These are phyloP conservation scores for Triadica sebifera DNA, from an alignment of 345 rosid genomes.

Conservation along the genomic window DNA sequence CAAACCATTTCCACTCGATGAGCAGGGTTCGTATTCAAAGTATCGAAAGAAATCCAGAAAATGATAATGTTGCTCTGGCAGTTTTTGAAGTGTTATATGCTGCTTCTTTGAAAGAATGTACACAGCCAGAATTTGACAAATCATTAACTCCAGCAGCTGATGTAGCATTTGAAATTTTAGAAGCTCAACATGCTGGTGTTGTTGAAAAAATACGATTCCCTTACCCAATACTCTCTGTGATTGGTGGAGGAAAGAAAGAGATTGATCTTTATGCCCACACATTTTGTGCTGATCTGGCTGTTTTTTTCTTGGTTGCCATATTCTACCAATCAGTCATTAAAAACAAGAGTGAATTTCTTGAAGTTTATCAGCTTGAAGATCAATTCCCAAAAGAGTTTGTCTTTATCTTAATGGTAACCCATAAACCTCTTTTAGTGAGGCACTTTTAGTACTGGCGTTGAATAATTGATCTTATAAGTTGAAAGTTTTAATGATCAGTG, in stretches of 20 bases:
- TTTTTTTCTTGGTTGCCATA: slow-evolving; percentile 42
- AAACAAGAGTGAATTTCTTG: slow-evolving; percentile 47
- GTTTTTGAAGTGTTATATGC: slow-evolving; percentile 46
- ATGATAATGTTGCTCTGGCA: slow-evolving; percentile 34
- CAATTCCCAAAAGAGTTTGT: slow-evolving; percentile 50
- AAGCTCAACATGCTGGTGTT: slow-evolving; percentile 30
- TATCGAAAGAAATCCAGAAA: slow-evolving; percentile 41
- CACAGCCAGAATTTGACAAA: slow-evolving; percentile 17
- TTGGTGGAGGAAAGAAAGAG: slow-evolving; percentile 47
- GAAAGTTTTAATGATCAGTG: not conserved
- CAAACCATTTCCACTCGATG: slow-evolving; percentile 19
- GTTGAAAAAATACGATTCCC: slow-evolving; percentile 35
- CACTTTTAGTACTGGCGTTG: not conserved
- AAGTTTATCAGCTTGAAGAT: slow-evolving; percentile 53
- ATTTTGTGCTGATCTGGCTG: slow-evolving; percentile 48
- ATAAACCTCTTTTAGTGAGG: slow-evolving; percentile 2
- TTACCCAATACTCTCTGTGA: slow-evolving; percentile 38
- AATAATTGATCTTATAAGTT: not conserved
- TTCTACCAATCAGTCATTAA: slow-evolving; percentile 44
- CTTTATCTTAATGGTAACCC: slow-evolving; percentile 39
- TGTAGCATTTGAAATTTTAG: slow-evolving; percentile 40
- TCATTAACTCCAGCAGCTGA: slow-evolving; percentile 52
- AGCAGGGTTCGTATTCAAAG: slow-evolving; percentile 43
- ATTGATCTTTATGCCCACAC: slow-evolving; percentile 45
- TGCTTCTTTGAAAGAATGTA: slow-evolving; percentile 28